Evolutionary conservation across 352 stramenopile species (phyloP).

Genomic region (Phytophthora cryptogea): DNA sequence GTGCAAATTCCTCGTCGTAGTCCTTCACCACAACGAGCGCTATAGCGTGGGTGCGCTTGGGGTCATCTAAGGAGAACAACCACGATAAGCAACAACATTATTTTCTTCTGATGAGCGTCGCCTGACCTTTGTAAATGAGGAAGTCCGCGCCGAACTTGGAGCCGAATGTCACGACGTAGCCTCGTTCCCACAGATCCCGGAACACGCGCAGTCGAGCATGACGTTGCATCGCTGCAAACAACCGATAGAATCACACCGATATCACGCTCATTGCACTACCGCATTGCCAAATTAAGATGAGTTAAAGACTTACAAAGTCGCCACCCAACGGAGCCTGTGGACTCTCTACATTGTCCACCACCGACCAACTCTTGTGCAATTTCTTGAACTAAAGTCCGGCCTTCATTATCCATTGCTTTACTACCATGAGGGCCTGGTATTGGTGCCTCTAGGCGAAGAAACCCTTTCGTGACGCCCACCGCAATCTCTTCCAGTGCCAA

Average conservation of each 20-base stretch:
- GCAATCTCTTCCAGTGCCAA: constrained; percentile 58
- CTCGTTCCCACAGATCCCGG: constrained; percentile 63
- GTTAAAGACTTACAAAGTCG: constrained; percentile 25
- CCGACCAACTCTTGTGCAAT: constrained; percentile 18
- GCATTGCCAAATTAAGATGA: neutral
- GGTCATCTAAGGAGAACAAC: constrained; percentile 33
- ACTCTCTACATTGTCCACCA: neutral
- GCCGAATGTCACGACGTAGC: constrained; percentile 69
- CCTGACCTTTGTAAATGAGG: constrained; percentile 72
- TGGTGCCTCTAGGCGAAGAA: constrained; percentile 37
- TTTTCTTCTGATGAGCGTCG: neutral
- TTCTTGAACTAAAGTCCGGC: constrained; percentile 4
- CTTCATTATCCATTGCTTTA: neutral
- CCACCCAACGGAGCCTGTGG: constrained; percentile 11
- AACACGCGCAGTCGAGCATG: constrained; percentile 54
- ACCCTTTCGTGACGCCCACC: constrained; percentile 39
- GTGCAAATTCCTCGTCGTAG: constrained; percentile 45
- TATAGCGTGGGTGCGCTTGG: constrained; percentile 47
- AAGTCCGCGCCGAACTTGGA: constrained; percentile 88
- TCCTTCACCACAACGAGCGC: constrained; percentile 59
- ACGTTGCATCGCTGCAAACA: constrained; percentile 28
- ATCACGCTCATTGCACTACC: neutral
- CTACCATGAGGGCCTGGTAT: neutral
- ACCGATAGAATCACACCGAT: constrained; percentile 8
- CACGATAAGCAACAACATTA: neutral